Evolutionary conservation across 495 filamentous ascomycete species (phyloP), one percentile per base, ranked within the genome.

Genomic region (Filosporella fistucella): DNA sequence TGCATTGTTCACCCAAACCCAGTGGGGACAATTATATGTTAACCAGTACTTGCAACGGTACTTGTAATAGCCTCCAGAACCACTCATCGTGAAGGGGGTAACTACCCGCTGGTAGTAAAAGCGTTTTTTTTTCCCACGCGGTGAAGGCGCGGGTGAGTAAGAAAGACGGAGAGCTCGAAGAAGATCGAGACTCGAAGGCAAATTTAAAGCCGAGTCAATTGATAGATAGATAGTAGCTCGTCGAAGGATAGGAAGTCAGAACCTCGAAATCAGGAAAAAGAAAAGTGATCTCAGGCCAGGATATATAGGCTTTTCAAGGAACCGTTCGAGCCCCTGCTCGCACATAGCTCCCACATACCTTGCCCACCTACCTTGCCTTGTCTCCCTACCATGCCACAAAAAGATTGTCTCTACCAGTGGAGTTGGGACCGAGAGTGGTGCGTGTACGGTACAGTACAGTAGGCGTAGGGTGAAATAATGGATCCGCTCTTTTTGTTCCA

Each of bases 31-130:
- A 58, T 81, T 70, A 56, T 77, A 64, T 10, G 70, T 73, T 45
- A 69, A 69, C 49, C 74, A 81, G 63, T 80, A 68, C 58, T 80
- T 82, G 74, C 78, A 82, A 20, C 74, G 68, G 58, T 75, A 81
- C 64, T 72, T 78, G 59, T 78, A 81, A 54, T 69, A 81, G 45
- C 78, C 77, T 48, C 73, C 74, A 54, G 72, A 69, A 33, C 75
- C 71, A 52, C 72, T 76, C 75, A 79, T 81, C 34, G 36, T 72
- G 62, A 45, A 37, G 49, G 54, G n/a, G n/a, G 45, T 49, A 54
- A 59, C 52, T 59, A 56, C 58, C 58, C 56, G 58, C 55, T 58
- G 58, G 51, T 38, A 61, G 58, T 56, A 56, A 61, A n/a, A 61
- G 58, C 56, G 56, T 59, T 59, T 59, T 17, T 28, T 40, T n/a